Conservation (phyloP, 345 rosid species). For the Brassica rapa region DNA sequence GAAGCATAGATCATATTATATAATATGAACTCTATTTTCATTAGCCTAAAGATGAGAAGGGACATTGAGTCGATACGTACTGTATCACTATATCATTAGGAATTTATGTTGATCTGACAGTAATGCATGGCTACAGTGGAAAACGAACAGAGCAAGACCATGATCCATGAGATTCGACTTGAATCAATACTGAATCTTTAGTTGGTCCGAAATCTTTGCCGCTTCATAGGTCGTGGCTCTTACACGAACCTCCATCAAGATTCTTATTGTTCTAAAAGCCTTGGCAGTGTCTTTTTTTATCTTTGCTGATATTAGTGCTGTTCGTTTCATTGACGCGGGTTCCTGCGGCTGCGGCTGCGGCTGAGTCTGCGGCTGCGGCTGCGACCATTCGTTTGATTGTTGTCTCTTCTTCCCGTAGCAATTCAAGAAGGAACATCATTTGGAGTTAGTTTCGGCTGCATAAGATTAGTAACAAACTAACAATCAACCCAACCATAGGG, state of each 20-base stretch:
- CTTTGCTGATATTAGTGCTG: slow-evolving; percentile 46
- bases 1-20: not conserved
- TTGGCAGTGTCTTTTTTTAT: slow-evolving; percentile 54
- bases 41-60: slow-evolving; percentile 4
- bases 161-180: slow-evolving; percentile 60
- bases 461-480: slow-evolving; percentile 14
- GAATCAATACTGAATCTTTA: slow-evolving; percentile 40
- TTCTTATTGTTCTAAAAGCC: slow-evolving; percentile 44
- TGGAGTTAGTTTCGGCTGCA: slow-evolving; percentile 37
- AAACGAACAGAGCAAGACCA: slow-evolving; percentile 60
- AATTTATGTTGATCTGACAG: not conserved
- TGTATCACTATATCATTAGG: no score
- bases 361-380: no score
- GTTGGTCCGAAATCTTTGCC: slow-evolving; percentile 39
- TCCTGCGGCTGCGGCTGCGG: no score
- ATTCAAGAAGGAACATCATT: slow-evolving; percentile 78
- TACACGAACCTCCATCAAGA: slow-evolving; percentile 47
- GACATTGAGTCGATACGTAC: not conserved
- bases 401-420: slow-evolving; percentile 71
- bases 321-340: no score
- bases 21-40: not conserved
- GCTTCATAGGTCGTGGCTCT: slow-evolving; percentile 67
- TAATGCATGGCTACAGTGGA: slow-evolving; percentile 48
- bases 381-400: not conserved
- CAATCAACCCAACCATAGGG: not conserved